Base-by-base conservation (phyloP, 768 basidiomycete genomes). In the Cyclocybe cylindracea region DNA sequence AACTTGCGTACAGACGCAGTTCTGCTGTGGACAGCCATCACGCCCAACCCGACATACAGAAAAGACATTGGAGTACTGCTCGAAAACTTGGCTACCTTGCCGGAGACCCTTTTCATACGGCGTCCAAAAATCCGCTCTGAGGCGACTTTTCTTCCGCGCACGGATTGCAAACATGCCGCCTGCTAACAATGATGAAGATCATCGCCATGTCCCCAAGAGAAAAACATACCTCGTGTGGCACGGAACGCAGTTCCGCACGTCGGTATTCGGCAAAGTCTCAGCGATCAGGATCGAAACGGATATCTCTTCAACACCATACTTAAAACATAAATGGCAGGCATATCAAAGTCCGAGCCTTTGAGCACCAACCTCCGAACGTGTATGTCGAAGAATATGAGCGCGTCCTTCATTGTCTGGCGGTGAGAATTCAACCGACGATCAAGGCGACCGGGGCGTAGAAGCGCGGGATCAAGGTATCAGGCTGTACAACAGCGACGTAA, bases 101-200 rank as follows among this genome's bases (percentile, higher is more conserved):
- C 93, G 81, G 37, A 98, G 94, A 52, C 98, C 97, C 74, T 98
- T 98, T 78, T 99, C 97, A 2, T n/a, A 99, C 96, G 9, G 94
- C 90, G 58, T 97, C 94, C 66, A 99, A 74, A 98, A 99, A 71
- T 99, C 97, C 93, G 87, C 67, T 99, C 97, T 5, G 94, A 94
- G 1, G 95, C 94, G 1, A 98, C 94, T 70, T 98, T 98, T 70
- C 97, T 80, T n/a, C 61, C 97, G 80, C 40, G 93, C 91, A 53
- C 97, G 89, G 65, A 99, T 99, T 2, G 97, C 96, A 72, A 96
- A 99, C 97, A 99, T 98, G n/a, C 97, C 97, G 97, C 97, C 89
- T 91, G 56, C n/a, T n/a, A 37, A 14, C 44, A 37, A 44, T 35
- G 10, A 19, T 54, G 19, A 60, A 35, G 31, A 24, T 13, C 19